Base-by-base conservation (phyloP, 441 rosid genomes). In the Populus hybrid region DNA sequence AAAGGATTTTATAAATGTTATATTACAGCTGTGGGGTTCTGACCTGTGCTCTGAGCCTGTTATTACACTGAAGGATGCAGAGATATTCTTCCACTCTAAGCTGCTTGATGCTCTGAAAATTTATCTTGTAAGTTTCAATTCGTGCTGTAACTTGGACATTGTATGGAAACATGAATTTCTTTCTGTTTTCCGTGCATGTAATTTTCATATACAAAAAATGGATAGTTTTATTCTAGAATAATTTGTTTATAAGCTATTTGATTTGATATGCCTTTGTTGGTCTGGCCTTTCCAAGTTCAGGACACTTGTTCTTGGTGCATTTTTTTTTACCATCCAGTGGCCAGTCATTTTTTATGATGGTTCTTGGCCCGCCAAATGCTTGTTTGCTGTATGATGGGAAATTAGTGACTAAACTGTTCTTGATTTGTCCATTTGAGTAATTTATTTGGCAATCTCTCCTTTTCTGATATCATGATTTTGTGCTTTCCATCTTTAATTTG, bases 21-120 rank as follows among this genome's bases (percentile, higher is more conserved):
- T 90, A 77, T 91, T 87, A 78, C 91, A 93, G 75, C 85, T 93
- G 75, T 96, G 98, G 99, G 89, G 78, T 81, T 81, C 83, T 71
- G 88, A 90, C 76, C 69, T 68, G 16, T 82, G 85, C 74, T 82
- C 82, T 35, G 71, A 71, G 78, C 80, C 87, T 73, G 36, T 80
- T 75, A 64, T 82, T 76, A 80, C 90, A 24, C 67, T 82, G 14
- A 84, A 83, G 82, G 92, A 94, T 84, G 92, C 88, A 64, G 94
- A 91, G 72, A 81, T 87, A 74, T 86, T 79, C 80, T 89, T 91
- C 82, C 87, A 81, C 78, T 85, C 94, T 73, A 96, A 88, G 90
- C 89, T 96, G 79, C 86, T 94, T 69, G 97, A 93, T 73, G 88
- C 91, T 73, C 89, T 96, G 74, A 91, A 76, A 77, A 78, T 91